Conservation (phyloP, 768 basidiomycete genomes). For the Pleurotus djamor region DNA sequence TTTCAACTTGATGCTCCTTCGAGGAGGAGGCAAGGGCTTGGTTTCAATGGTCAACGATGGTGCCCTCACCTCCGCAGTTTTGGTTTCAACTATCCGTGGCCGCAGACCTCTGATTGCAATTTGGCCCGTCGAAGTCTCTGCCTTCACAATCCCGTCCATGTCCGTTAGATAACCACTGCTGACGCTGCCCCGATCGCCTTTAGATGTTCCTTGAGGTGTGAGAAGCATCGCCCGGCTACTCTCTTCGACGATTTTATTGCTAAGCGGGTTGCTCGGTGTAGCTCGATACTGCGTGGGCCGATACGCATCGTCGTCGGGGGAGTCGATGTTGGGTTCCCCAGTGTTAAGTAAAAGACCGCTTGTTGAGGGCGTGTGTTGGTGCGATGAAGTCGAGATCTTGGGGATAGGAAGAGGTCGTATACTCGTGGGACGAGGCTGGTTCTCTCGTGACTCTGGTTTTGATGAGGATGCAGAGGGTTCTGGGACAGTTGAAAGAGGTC, state of each 20-base stretch:
- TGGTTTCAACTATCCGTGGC: slow-evolving; percentile 16
- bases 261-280: not conserved
- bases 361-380: slow-evolving; percentile 11
- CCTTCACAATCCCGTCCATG: slow-evolving; percentile 14
- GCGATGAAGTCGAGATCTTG: slow-evolving; percentile 20
- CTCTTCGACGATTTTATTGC: not conserved
- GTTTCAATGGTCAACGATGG: slow-evolving; percentile 3
- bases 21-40: not conserved
- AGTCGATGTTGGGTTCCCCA: slow-evolving; percentile 9
- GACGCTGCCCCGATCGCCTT: slow-evolving; percentile 17
- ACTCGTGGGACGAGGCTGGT: not conserved
- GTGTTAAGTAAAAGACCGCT: slow-evolving; percentile 19
- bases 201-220: slow-evolving; percentile 10
- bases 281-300: not conserved
- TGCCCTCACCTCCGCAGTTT: not conserved
- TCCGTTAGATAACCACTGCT: slow-evolving; percentile 17
- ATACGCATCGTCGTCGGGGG: not conserved
- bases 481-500: not conserved
- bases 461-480: not conserved
- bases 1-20: not conserved
- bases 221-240: not conserved
- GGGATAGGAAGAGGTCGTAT: slow-evolving; percentile 22
- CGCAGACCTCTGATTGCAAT: slow-evolving; percentile 15
- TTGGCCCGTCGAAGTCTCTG: slow-evolving; percentile 17
- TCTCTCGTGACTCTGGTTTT: not conserved